Evolutionary conservation across 345 rosid genomes (phyloP), one percentile per base, ranked within the genome.

Genomic region (Viola odorata): DNA sequence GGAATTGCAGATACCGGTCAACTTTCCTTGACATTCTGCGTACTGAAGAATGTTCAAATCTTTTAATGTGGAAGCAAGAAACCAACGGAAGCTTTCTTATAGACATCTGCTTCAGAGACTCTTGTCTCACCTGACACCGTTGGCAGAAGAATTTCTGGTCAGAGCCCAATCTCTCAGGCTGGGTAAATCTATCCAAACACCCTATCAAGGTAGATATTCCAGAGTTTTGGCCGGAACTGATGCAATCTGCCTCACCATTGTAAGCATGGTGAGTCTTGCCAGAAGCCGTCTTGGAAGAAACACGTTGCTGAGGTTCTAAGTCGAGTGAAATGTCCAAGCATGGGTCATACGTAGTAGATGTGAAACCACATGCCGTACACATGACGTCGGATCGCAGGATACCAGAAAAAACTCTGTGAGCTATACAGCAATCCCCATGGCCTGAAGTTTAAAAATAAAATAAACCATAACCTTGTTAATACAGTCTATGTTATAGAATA

Each of bases 81-180:
- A 87, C 96, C 65, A 82, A 66, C 32, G 98, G 98, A 51, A 92
- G 95, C 70, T 88, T 85, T 73, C 81, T 81, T 61, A 92, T 83
- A 8, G 96, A 92, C 85, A 89, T 85, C 75, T 92, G 98, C 60
- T 92, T 92, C 15, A 82, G 71, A 4, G 94, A 92, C 59, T 87
- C 89, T 56, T 77, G 87, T 77, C 71, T 79, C 70, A 74, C 84
- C 76, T 85, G 89, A 73, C 98, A 92, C 63, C 83, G 82, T 65
- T 84, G 84, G 75, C 98, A 92, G 76, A 82, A 75, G 53, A 84
- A 80, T 67, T 89, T 92, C 84, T 89, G 98, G 73, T 92, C 96
- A 0, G 96, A 69, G 42, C 94, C 96, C 59, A 92, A 81, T 76
- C 81, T 84, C 76, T 92, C 98, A 8, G 80, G 83, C 66, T 84